phyloP scores from a whole-genome alignment of 2,329 filamentous ascomycete genomes.

The Graphiopsis chlorocephala region DNA sequence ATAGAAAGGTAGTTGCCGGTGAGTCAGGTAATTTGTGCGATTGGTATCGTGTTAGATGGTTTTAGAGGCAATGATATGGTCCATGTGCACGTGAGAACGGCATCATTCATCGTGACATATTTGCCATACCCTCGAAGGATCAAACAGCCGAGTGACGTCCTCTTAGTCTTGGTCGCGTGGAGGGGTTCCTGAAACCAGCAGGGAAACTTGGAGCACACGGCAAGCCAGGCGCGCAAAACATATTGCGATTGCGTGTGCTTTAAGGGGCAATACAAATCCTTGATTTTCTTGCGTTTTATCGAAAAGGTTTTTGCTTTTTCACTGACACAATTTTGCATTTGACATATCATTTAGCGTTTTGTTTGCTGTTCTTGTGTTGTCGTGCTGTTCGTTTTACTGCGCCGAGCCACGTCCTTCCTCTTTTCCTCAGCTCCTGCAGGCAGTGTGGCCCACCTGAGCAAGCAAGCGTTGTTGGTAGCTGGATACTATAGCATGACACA shows the following conservation, averaged over 20 bases:
- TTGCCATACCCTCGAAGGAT: not conserved
- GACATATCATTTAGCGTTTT: not conserved
- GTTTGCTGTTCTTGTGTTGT: not conserved
- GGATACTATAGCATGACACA: not conserved
- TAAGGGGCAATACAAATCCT: not conserved
- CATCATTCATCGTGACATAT: not conserved
- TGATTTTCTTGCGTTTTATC: not conserved
- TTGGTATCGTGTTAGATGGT: not conserved
- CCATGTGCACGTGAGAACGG: not conserved
- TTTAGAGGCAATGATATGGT: not conserved
- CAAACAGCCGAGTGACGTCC: not conserved
- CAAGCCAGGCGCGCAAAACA: not conserved
- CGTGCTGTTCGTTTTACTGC: not conserved
- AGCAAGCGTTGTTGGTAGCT: not conserved
- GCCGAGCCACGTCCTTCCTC: not conserved
- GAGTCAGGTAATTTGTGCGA: too few relatives aligned
- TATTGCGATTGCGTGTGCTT: slow-evolving; percentile 2
- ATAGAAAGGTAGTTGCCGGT: not conserved
- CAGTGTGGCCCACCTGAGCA: not conserved
- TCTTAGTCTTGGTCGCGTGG: not conserved
- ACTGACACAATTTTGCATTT: not conserved
- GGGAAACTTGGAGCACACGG: not conserved
- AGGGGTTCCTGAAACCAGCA: not conserved
- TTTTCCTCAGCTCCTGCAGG: slow-evolving; percentile 13
- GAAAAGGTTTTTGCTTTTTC: not conserved